Conservation (phyloP, 371 early-diverging fungal genomes). For the Mortierella sp. region DNA sequence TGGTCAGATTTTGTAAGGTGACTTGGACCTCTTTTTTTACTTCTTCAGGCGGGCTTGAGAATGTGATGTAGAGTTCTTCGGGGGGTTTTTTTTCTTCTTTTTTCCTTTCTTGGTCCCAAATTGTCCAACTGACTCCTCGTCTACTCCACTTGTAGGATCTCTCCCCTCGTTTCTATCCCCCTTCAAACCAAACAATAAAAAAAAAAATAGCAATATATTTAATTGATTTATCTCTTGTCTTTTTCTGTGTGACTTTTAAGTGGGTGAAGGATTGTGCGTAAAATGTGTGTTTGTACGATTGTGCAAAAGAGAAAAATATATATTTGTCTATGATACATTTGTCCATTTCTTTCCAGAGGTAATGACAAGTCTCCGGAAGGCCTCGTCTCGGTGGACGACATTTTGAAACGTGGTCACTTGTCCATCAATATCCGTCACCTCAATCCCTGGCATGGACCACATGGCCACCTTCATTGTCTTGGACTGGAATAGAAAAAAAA, state of each 20-base stretch:
- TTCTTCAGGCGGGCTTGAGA: neutral
- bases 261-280: neutral
- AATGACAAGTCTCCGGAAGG: constrained; percentile 33
- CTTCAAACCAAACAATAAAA: neutral
- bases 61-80: too few species aligned
- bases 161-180: too few species aligned
- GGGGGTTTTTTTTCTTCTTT: too few species aligned
- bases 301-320: constrained; percentile 1
- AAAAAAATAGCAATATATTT: neutral
- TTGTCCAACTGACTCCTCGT: too few species aligned
- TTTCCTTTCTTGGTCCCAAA: too few species aligned
- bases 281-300: neutral
- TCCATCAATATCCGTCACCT: constrained; percentile 40
- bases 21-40: neutral
- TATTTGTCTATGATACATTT: constrained; percentile 3
- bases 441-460: constrained; percentile 51
- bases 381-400: constrained; percentile 46
- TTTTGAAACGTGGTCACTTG: constrained; percentile 38
- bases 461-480: constrained; percentile 44
- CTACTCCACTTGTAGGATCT: too few species aligned
- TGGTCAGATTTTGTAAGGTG: neutral
- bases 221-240: neutral
- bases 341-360: neutral
- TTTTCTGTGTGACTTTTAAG: neutral
- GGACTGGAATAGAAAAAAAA: constrained; percentile 12